Conservation (phyloP, 768 basidiomycete species). For the Hemileccinum impolitum region DNA sequence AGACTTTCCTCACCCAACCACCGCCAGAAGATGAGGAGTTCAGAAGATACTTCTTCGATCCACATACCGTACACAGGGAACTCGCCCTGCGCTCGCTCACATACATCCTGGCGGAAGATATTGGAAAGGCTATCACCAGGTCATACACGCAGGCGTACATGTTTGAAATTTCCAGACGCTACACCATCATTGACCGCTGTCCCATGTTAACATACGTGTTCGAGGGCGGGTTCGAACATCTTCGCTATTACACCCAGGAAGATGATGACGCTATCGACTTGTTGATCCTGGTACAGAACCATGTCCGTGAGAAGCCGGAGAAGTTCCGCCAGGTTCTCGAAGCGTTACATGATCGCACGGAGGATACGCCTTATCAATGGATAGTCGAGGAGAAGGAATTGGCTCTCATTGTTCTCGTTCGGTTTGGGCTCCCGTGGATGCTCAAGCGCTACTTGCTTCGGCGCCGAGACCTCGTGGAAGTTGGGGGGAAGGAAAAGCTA, state of each 20-base stretch:
- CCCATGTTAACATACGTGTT: constrained; percentile 29
- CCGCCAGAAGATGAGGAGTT: constrained; percentile 10
- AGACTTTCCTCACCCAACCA: constrained; percentile 25
- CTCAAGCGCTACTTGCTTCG: constrained; percentile 24
- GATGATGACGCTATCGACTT: constrained; percentile 26
- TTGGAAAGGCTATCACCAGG: constrained; percentile 21
- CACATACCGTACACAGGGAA: constrained; percentile 20
- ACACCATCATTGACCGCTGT: constrained; percentile 21
- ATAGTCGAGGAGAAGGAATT: constrained; percentile 24
- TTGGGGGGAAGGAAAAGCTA: constrained; percentile 13
- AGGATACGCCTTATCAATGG: constrained; percentile 22
- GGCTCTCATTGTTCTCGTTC: constrained; percentile 20
- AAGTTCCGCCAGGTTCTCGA: constrained; percentile 22
- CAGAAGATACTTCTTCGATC: constrained; percentile 21
- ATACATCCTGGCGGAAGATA: constrained; percentile 25
- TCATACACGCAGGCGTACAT: constrained; percentile 24
- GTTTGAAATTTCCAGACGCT: constrained; percentile 26
- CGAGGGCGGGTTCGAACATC: constrained; percentile 27
- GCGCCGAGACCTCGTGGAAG: constrained; percentile 19
- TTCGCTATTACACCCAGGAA: constrained; percentile 23
- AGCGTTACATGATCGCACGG: constrained; percentile 25
- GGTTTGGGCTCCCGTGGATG: constrained; percentile 26
- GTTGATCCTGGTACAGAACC: constrained; percentile 16
- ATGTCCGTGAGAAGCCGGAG: constrained; percentile 20
- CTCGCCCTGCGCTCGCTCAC: constrained; percentile 30